Conservation (phyloP, 73 alveolate species). For the Symbiodinium natans region DNA sequence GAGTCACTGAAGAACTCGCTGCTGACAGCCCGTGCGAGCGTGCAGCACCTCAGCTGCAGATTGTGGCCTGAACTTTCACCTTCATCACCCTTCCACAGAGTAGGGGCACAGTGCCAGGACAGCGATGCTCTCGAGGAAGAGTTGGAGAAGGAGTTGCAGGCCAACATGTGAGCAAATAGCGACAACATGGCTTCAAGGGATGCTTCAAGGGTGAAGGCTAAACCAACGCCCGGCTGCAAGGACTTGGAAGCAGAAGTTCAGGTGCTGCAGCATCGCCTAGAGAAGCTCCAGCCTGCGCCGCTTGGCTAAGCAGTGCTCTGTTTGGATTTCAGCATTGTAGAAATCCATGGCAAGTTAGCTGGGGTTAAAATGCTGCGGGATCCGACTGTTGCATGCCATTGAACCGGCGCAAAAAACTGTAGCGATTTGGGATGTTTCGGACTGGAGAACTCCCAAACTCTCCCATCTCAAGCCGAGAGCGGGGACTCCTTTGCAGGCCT, state of each 20-base stretch:
- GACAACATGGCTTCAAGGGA: background rate
- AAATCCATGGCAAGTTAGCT: no score
- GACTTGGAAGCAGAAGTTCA: conserved; percentile 84
- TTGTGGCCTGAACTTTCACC: no score
- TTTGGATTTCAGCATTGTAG: no score
- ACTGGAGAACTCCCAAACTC: no score
- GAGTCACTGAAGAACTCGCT: background rate
- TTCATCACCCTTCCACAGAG: background rate
- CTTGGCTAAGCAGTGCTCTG: background rate
- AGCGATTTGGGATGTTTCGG: no score
- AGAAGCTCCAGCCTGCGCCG: background rate
- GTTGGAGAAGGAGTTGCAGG: conserved; percentile 37
- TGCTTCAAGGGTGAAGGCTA: background rate
- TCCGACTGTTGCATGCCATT: no score
- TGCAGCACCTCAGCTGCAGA: background rate
- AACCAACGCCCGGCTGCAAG: background rate
- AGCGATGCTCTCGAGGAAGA: background rate
- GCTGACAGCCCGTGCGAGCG: background rate
- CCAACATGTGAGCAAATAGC: background rate
- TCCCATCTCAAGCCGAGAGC: background rate
- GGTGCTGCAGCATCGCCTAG: conserved; percentile 37
- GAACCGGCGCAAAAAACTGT: no score
- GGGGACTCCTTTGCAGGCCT: background rate
- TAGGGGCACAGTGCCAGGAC: background rate
- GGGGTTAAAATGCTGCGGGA: no score